Conservation (phyloP, 352 stramenopile species). For the Discostella stelligera region DNA sequence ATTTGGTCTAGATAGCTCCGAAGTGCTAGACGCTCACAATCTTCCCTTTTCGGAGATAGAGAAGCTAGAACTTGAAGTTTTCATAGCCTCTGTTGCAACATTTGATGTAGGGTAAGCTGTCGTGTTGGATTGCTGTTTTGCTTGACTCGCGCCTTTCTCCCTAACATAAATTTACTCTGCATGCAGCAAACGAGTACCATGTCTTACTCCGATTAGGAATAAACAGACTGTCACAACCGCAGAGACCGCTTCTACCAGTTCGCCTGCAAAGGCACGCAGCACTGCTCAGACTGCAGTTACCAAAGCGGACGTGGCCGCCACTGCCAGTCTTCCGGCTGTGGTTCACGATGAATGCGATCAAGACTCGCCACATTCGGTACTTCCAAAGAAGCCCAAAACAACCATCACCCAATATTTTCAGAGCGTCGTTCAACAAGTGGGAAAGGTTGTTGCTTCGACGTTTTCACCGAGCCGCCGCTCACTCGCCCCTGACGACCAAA, state of each 20-base stretch:
- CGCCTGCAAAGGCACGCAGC: background rate
- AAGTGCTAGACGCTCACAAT: background rate
- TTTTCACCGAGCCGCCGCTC: background rate
- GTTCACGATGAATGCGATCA: slow-evolving; percentile 26
- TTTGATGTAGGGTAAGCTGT: slow-evolving; percentile 37
- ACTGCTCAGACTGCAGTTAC: slow-evolving; percentile 6
- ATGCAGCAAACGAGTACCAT: no score
- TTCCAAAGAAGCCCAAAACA: slow-evolving; percentile 21
- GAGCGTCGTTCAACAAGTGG: background rate
- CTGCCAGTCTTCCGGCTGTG: slow-evolving; percentile 16
- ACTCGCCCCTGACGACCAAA: background rate
- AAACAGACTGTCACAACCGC: background rate
- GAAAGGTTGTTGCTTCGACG: background rate
- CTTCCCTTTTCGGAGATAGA: slow-evolving; percentile 8
- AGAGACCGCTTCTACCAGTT: background rate
- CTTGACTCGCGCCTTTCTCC: background rate
- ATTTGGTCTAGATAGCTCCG: slow-evolving; percentile 25
- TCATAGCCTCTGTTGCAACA: slow-evolving; percentile 31
- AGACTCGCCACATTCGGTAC: slow-evolving; percentile 19
- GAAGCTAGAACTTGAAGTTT: slow-evolving; percentile 25
- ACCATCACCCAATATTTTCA: slow-evolving; percentile 15
- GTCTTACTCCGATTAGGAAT: slow-evolving; percentile 3
- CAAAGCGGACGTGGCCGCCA: background rate
- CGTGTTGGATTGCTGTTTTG: background rate
- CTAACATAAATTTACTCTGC: background rate